Conservation (phyloP, 257 asterid genomes). For the Salvia splendens region DNA sequence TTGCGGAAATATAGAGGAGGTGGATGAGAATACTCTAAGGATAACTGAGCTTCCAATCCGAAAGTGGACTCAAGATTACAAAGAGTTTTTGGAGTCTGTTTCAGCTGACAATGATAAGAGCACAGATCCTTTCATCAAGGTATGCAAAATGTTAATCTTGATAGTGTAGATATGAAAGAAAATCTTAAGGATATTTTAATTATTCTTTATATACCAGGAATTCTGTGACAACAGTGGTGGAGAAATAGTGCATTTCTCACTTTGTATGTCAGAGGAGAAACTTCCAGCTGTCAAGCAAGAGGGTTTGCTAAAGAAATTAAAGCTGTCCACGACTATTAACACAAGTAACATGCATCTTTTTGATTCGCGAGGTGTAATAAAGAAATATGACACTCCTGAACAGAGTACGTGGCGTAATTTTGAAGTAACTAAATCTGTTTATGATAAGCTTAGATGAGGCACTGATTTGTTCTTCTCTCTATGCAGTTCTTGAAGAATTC, state of each 20-base stretch:
- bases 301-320: conserved; percentile 76
- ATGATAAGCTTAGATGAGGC: not conserved
- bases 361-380: conserved; percentile 74
- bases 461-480: conserved; percentile 27
- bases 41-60: conserved; percentile 87
- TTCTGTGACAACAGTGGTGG: conserved; percentile 68
- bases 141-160: conserved; percentile 25
- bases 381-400: conserved; percentile 92
- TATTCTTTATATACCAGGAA: conserved; percentile 43
- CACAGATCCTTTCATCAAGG: conserved; percentile 88
- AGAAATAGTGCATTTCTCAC: conserved; percentile 62
- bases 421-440: not conserved
- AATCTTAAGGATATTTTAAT: conserved; percentile 9
- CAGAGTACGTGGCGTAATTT: conserved; percentile 58
- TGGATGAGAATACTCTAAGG: conserved; percentile 60
- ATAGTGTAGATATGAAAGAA: not conserved
- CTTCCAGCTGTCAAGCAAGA: conserved; percentile 65
- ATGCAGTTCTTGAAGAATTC: conserved; percentile 92
- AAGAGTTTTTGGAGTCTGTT: conserved; percentile 82
- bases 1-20: conserved; percentile 73
- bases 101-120: conserved; percentile 65
- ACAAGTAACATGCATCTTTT: conserved; percentile 96
- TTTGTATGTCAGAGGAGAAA: conserved; percentile 58
- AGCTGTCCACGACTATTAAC: conserved; percentile 71
- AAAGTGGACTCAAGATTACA: conserved; percentile 92